These are phyloP conservation scores for Fusarium caatingaense DNA, from an alignment of 2,329 filamentous ascomycete genomes.

Conservation along the genomic window DNA sequence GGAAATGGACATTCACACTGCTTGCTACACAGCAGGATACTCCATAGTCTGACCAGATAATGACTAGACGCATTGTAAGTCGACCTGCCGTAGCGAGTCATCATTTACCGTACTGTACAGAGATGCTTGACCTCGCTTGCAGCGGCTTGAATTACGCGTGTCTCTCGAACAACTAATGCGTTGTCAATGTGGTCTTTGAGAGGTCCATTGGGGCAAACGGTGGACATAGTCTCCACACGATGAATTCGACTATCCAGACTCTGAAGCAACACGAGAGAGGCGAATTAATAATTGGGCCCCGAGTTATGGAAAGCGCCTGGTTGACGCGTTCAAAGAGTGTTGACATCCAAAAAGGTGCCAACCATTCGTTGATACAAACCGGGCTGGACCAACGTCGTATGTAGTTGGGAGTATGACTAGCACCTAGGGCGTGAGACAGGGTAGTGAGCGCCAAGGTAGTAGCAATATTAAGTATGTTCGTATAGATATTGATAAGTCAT, in stretches of 20 bases:
- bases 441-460: conserved; percentile 25
- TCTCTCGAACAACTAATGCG: conserved; percentile 9
- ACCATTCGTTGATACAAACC: not conserved
- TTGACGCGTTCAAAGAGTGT: conserved; percentile 1
- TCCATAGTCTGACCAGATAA: not conserved
- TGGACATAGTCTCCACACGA: conserved; percentile 7
- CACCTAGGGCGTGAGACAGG: conserved; percentile 1
- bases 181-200: not conserved
- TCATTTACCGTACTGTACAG: not conserved
- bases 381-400: not conserved
- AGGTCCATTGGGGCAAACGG: conserved; percentile 15
- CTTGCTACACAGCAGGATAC: conserved; percentile 7
- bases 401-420: conserved; percentile 8
- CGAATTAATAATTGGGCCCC: conserved; percentile 5
- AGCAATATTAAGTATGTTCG: conserved; percentile 35
- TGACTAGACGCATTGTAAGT: not conserved
- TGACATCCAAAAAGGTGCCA: not conserved
- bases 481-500: conserved; percentile 31
- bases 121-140: conserved; percentile 32
- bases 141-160: conserved; percentile 45
- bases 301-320: not conserved
- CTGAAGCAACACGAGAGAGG: not conserved
- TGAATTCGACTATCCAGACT: not conserved
- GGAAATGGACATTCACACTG: not conserved
- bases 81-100: not conserved